These are phyloP conservation scores for Kurtzmaniella quercitrusa DNA, from an alignment of 1,139 yeast species.

Conservation along the genomic window DNA sequence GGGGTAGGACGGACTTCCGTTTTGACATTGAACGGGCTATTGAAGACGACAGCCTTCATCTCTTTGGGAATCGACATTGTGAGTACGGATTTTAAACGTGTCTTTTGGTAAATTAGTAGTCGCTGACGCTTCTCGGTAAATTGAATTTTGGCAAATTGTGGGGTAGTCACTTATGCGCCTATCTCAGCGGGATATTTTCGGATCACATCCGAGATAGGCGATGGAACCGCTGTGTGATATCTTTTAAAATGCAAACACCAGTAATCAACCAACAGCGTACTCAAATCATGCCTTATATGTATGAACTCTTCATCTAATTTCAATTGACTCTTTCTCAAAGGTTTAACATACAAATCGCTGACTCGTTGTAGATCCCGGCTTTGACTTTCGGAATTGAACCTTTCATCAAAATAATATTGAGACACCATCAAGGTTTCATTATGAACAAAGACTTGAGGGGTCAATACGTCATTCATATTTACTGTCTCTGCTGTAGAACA, in stretches of 20 bases:
- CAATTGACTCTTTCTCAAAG: constrained; percentile 16
- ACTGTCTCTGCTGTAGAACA: constrained; percentile 17
- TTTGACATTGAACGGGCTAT: constrained; percentile 44
- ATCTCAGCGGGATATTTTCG: constrained; percentile 8
- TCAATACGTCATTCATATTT: constrained; percentile 14
- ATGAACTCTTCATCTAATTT: constrained; percentile 14
- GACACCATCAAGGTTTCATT: constrained; percentile 10
- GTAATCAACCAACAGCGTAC: constrained; percentile 3
- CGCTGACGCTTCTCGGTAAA: constrained; percentile 8
- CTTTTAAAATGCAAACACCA: constrained; percentile 5
- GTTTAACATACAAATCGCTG: constrained; percentile 11
- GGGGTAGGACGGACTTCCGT: constrained; percentile 46
- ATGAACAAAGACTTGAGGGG: constrained; percentile 20
- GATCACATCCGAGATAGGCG: constrained; percentile 6
- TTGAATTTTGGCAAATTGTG: constrained; percentile 5
- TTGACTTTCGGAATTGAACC: constrained; percentile 8
- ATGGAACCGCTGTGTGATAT: constrained; percentile 11
- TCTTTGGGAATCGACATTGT: constrained; percentile 13
- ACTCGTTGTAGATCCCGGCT: not conserved
- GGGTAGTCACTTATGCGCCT: not conserved
- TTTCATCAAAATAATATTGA: constrained; percentile 21
- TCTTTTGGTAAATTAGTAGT: constrained; percentile 11
- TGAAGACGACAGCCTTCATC: constrained; percentile 58
- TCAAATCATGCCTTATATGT: constrained; percentile 9
- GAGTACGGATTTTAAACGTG: constrained; percentile 6